These are phyloP conservation scores for Quercus alba DNA, from an alignment of 306 rosid species.

Conservation along the genomic window DNA sequence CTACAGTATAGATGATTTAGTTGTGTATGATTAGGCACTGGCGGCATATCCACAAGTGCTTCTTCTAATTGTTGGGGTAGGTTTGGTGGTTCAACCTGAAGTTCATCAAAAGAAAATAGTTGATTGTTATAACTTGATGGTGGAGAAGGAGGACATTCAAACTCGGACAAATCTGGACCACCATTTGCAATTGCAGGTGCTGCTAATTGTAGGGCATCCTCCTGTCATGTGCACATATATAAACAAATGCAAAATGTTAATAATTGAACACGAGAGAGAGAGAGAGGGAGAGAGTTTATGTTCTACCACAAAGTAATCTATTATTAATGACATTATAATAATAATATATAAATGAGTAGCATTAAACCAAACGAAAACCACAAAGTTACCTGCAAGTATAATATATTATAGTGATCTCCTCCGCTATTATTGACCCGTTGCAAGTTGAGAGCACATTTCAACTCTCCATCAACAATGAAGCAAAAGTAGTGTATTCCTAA, in stretches of 20 bases:
- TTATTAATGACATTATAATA: not conserved
- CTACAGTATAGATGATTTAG: constrained; percentile 72
- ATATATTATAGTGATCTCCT: constrained; percentile 61
- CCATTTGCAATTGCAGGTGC: constrained; percentile 27
- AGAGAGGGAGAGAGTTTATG: no score
- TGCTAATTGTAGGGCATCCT: constrained; percentile 38
- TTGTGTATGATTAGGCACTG: constrained; percentile 40
- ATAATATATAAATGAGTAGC: not conserved
- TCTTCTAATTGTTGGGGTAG: constrained; percentile 65
- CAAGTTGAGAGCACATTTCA: constrained; percentile 67
- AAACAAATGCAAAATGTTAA: not conserved
- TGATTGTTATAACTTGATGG: constrained; percentile 73
- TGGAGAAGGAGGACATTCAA: constrained; percentile 68
- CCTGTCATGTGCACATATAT: constrained; percentile 32
- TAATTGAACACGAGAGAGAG: not conserved
- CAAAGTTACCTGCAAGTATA: constrained; percentile 74
- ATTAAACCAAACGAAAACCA: not conserved
- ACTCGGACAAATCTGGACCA: constrained; percentile 35
- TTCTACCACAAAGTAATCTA: not conserved
- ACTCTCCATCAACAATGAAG: constrained; percentile 74
- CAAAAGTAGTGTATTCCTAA: constrained; percentile 62
- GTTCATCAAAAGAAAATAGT: constrained; percentile 47
- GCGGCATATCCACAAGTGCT: constrained; percentile 18
- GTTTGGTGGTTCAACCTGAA: constrained; percentile 59
- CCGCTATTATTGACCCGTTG: constrained; percentile 45